A percentile compares a stretch with the other conserved stretches of the same genome.
phyloP scores from a whole-genome alignment of 768 basidiomycete genomes.

The Mycena latifolia region DNA sequence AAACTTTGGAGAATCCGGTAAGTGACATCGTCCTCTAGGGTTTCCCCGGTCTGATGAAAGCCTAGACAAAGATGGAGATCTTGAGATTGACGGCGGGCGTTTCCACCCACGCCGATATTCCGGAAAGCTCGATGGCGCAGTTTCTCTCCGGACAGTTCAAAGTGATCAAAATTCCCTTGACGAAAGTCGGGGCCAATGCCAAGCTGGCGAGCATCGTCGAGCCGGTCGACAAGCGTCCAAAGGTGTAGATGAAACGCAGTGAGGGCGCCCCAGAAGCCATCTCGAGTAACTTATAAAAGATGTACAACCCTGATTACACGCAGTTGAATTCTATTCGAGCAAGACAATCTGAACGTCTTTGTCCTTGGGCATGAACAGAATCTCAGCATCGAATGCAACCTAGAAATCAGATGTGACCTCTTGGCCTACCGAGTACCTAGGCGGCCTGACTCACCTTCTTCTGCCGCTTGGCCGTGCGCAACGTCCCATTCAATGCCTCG shows the following conservation, averaged over 20 bases:
- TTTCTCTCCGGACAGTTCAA: neutral
- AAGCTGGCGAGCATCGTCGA: neutral
- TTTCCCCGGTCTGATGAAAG: neutral
- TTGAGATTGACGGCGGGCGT: neutral
- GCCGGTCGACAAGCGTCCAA: neutral
- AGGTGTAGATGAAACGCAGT: neutral
- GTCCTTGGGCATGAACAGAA: conserved; percentile 64
- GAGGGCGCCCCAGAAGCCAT: neutral
- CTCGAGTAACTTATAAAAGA: neutral
- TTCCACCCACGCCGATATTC: neutral
- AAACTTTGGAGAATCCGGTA: neutral
- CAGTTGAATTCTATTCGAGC: conserved; percentile 40
- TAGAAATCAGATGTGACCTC: conserved; percentile 28
- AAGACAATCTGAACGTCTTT: conserved; percentile 59
- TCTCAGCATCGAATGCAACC: conserved; percentile 59
- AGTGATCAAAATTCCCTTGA: neutral
- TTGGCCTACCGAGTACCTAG: no score
- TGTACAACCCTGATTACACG: neutral
- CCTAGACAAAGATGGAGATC: neutral
- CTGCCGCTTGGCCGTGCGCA: conserved; percentile 39
- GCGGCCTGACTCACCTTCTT: conserved; percentile 11
- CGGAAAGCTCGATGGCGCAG: neutral
- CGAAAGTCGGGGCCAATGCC: neutral
- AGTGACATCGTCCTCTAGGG: neutral
- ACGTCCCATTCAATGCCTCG: conserved; percentile 62